Base-by-base conservation (phyloP, 768 basidiomycete species). In the Leccinum incarnatum region DNA sequence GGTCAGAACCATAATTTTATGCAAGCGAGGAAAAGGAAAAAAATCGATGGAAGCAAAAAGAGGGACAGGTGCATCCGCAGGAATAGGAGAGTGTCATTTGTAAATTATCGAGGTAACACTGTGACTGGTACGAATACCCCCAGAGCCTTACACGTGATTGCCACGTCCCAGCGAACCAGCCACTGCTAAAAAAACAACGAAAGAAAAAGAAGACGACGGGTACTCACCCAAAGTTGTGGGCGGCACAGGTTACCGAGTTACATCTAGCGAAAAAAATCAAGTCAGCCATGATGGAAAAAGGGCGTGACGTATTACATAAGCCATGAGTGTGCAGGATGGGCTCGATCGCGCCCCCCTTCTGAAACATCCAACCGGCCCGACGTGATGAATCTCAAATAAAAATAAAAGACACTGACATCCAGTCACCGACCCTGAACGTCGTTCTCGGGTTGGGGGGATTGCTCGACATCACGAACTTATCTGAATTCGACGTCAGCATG, bases 211-310 rank as follows among this genome's bases (percentile, higher is more conserved):
- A 54, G 47, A 53, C 51, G 49, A 63, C 52, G 34, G 57, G 25
- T 12, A 83, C 87, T 78, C 72, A 91, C 89, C 87, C 87, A 78
- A 92, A 93, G 76, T 93, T 93, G 72, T 91, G 89, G 14, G 88
- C 89, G 65, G 83, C 86, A 71, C 91, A 93, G 50, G 80, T 83
- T 63, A 82, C 77, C 56, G 83, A 81, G 56, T 75, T 76, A 69
- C 90, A 92, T 77, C 90, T 90, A 29, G 32, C 5, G n/a, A 49
- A 23, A 51, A 21, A 51, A 27, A 46, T 12, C 3, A 17, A 34
- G 58, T 67, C 61, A 67, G 67, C 27, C 29, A 34, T 2, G 17
- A 23, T 14, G 36, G 17, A 30, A 51, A 67, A 56, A 52, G 30
- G 21, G 45, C 8, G 47, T 34, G 48, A 53, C 52, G 30, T 37